Base-by-base conservation (phyloP, 208 protist species). In the Herpetomonas muscarum region DNA sequence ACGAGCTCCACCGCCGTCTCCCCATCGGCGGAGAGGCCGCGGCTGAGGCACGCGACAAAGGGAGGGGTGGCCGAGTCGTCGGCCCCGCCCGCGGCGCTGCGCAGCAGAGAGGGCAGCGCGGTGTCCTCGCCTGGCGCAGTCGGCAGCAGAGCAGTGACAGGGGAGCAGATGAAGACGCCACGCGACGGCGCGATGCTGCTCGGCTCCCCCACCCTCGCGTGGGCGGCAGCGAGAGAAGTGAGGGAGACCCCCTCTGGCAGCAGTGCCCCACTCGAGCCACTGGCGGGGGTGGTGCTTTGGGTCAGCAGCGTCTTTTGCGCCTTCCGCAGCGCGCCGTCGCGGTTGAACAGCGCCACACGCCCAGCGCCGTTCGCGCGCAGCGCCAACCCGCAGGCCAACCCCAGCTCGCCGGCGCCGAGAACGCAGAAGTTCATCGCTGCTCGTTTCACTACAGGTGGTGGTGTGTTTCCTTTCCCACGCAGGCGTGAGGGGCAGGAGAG, bases 321-420 rank as follows among this genome's bases (percentile, higher is more conserved):
- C 9, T 47, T 59, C 34, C 6, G 5, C 7, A 54, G 42, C 36
- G 41, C 48, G 26, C 32, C 45, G 17, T 49, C 41, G 39, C 59
- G 59, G 24, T 39, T 51, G 48, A 48, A 56, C 25, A 56, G 19
- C n/a, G 48, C 47, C 17, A 48, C 36, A 12, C 47, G 12, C 24
- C 51, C 21, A 13, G 21, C 31, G 12, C 53, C 42, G 51, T 47
- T 61, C 12, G 81, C 72, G 15, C 70, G 64, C 13, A 94, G 67
- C 0, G 87, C 71, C 10, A 91, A 68, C 0, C 81, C 74, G 47
- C 84, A 91, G 4, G 87, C 87, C 22, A 60, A 77, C 1, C 72
- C 87, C 19, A 92, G 21, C 58, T 91, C 76, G 0, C 87, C 87
- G 0, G 72, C 66, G 10, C 87, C 87, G 10, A 94, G 31, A 17